Base-by-base conservation (phyloP, 2,329 filamentous ascomycete species). In the Hypoxylon rubiginosum region DNA sequence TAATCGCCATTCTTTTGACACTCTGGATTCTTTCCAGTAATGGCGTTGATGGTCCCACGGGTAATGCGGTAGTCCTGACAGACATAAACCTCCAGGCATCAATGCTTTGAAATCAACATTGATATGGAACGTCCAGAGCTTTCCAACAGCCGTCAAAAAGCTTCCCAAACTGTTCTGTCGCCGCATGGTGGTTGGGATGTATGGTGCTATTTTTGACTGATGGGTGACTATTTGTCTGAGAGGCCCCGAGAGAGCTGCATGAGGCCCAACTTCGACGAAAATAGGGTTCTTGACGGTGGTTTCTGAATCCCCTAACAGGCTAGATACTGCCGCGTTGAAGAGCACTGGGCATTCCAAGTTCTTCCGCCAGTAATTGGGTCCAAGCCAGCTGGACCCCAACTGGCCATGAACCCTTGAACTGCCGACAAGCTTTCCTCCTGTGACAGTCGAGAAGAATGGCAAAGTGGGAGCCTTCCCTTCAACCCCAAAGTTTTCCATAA, bases 211-310 rank as follows among this genome's bases (percentile, higher is more conserved):
- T 0, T 34, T 39, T 0, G 58, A 57, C 15, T 51, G 39, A 7
- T 61, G 24, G 3, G 28, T 28, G 7, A 7, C 26, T 28, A 62
- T 72, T 34, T 74, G 69, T 7, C 66, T 26, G 1, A 72, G 2
- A 0, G 71, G 71, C 2, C 71, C 74, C 0, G 64, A 53, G 1
- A 76, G 67, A 0, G 74, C 58, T 0, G 60, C 32, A 43, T 76
- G 73, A 2, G 73, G 71, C 1, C 74, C 74, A 9, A 76, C 50
- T 48, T 76, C 73, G 1, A 76, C 8, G 19, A 72, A 68, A 1
- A 72, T 24, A 0, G 43, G 43, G 39, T 66, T 67, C 15, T 52
- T 11, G 32, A 13, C 9, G 9, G 13, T 51, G 1, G 39, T 28
- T 2, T 61, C 26, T 11, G 32, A 34, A 19, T 62, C 43, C 13